phyloP scores from a whole-genome alignment of 2,329 filamentous ascomycete species.

The Cladophialophora immunda region DNA sequence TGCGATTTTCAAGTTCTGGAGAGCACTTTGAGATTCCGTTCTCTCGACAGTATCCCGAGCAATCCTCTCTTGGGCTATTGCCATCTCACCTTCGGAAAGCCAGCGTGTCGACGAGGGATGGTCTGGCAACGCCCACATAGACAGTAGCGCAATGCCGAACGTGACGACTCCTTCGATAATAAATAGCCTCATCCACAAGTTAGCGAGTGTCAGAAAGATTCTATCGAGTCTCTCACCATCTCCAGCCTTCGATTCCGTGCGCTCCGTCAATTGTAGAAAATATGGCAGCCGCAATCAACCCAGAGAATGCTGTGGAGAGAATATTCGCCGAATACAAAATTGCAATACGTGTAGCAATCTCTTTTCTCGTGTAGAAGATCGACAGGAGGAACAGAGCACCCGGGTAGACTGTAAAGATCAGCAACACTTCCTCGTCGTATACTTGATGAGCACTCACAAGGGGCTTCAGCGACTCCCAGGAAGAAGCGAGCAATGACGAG shows the following conservation, averaged over 20 bases:
- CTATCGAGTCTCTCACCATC: slow-evolving; percentile 53
- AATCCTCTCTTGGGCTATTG: slow-evolving; percentile 53
- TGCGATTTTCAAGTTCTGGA: slow-evolving; percentile 32
- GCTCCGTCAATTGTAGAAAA: slow-evolving; percentile 67
- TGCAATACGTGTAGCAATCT: slow-evolving; percentile 62
- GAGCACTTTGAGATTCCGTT: not conserved
- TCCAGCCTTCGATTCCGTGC: slow-evolving; percentile 65
- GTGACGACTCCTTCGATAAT: slow-evolving; percentile 63
- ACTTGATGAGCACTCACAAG: slow-evolving; percentile 50
- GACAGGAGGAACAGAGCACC: slow-evolving; percentile 69
- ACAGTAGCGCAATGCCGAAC: slow-evolving; percentile 52
- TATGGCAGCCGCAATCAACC: slow-evolving; percentile 67
- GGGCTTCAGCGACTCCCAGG: slow-evolving; percentile 59
- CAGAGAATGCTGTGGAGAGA: slow-evolving; percentile 68
- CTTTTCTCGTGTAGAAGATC: slow-evolving; percentile 64
- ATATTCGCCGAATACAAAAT: slow-evolving; percentile 68
- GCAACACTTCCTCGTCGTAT: not conserved
- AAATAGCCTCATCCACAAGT: slow-evolving; percentile 52
- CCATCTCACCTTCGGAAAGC: slow-evolving; percentile 45
- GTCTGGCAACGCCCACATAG: slow-evolving; percentile 52
- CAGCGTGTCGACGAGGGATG: slow-evolving; percentile 51
- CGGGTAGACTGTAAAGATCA: slow-evolving; percentile 54
- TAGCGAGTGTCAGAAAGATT: not conserved
- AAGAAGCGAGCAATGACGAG: slow-evolving; percentile 54
- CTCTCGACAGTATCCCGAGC: slow-evolving; percentile 24